Evolutionary conservation across 257 asterid species (phyloP).

Genomic region (Scutellaria barbata): DNA sequence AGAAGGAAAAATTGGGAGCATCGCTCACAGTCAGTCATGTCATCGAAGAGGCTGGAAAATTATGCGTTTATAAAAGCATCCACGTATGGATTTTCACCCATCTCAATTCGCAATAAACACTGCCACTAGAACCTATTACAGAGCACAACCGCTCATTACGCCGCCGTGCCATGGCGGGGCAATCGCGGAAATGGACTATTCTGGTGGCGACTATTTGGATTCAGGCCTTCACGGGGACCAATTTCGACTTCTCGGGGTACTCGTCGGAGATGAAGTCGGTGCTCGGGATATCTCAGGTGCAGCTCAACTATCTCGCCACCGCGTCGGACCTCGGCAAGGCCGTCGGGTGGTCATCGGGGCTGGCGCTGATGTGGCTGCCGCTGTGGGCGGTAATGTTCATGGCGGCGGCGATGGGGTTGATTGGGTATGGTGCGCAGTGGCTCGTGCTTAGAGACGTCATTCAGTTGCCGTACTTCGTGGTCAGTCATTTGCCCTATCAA

Average conservation of each 20-base stretch:
- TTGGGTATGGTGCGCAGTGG: slow-evolving; percentile 90
- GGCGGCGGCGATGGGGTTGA: slow-evolving; percentile 79
- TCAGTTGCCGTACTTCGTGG: slow-evolving; percentile 78
- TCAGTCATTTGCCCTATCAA: slow-evolving; percentile 43
- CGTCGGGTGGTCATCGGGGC: slow-evolving; percentile 90
- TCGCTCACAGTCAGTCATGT: too few species aligned
- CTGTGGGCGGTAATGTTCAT: slow-evolving; percentile 73
- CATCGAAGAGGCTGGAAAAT: background rate
- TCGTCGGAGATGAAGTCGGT: slow-evolving; percentile 77
- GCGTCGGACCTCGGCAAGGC: slow-evolving; percentile 94
- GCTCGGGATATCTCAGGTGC: slow-evolving; percentile 78
- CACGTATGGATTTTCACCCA: slow-evolving; percentile 39
- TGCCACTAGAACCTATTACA: background rate
- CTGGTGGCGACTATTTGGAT: slow-evolving; percentile 82
- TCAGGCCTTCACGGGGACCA: slow-evolving; percentile 92
- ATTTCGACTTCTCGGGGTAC: slow-evolving; percentile 88
- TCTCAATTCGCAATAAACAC: background rate
- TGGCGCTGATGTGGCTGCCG: slow-evolving; percentile 72
- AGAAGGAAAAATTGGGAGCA: too few species aligned
- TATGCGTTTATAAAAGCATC: slow-evolving; percentile 40
- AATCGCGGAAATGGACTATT: slow-evolving; percentile 84
- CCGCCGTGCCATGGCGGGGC: slow-evolving; percentile 44
- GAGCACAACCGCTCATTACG: background rate
- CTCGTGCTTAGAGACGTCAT: slow-evolving; percentile 57
- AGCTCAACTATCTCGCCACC: slow-evolving; percentile 82